phyloP scores from a whole-genome alignment of 2,329 filamentous ascomycete genomes.

The Fusarium incarnatum region DNA sequence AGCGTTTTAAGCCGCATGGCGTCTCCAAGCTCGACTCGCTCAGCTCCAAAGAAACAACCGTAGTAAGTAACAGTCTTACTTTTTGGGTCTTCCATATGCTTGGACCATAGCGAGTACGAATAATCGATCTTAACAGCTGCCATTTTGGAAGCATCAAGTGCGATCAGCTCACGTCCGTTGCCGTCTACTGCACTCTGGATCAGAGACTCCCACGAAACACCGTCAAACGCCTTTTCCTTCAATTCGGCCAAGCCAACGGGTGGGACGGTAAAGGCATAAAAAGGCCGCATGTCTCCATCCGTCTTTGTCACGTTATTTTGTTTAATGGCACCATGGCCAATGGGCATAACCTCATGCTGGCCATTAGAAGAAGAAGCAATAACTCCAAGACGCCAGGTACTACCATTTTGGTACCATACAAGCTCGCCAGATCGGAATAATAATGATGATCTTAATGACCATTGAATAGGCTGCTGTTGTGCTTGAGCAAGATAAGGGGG shows the following conservation, averaged over 20 bases:
- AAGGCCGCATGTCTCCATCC: slow-evolving; percentile 60
- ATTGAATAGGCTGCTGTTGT: slow-evolving; percentile 41
- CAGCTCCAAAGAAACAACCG: slow-evolving; percentile 64
- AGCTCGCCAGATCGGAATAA: slow-evolving; percentile 63
- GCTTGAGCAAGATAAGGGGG: slow-evolving; percentile 33
- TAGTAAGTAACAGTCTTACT: slow-evolving; percentile 55
- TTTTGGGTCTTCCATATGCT: slow-evolving; percentile 47
- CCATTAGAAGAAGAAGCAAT: slow-evolving; percentile 51
- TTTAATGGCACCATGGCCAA: slow-evolving; percentile 54
- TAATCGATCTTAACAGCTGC: slow-evolving; percentile 62
- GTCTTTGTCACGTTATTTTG: slow-evolving; percentile 55
- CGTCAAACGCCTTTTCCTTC: slow-evolving; percentile 55
- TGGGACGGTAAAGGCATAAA: slow-evolving; percentile 64
- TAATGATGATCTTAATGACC: slow-evolving; percentile 51
- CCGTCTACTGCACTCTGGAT: slow-evolving; percentile 51
- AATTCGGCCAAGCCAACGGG: slow-evolving; percentile 55
- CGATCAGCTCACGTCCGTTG: slow-evolving; percentile 56
- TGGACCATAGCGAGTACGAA: slow-evolving; percentile 62
- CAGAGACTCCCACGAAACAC: slow-evolving; percentile 57
- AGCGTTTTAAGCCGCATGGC: slow-evolving; percentile 61
- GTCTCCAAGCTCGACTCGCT: slow-evolving; percentile 61
- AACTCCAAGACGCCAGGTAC: slow-evolving; percentile 62
- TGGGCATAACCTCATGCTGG: slow-evolving; percentile 55
- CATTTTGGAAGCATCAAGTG: slow-evolving; percentile 64
- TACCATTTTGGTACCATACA: slow-evolving; percentile 62